Percentiles rank a stretch among this genome's conserved stretches.
Evolutionary conservation across 2,329 filamentous ascomycete species (phyloP).

Genomic region (Bipolaris victoriae): DNA sequence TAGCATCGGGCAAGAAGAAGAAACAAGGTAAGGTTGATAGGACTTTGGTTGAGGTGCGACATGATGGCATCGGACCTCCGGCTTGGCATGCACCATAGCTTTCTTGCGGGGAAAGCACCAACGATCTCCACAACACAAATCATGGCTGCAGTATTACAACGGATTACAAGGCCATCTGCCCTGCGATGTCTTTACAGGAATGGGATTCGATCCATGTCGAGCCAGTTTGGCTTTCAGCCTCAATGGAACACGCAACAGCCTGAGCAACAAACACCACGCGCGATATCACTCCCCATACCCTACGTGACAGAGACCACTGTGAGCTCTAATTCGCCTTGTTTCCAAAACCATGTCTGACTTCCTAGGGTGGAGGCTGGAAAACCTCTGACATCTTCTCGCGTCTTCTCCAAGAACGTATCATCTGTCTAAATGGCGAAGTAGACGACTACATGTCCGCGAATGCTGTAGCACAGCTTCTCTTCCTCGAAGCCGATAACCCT

Average conservation of each 20-base stretch:
- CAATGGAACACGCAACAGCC: conserved; percentile 25
- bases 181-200: conserved; percentile 17
- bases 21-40: conserved; percentile 4
- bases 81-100: conserved; percentile 25
- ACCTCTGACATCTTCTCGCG: conserved; percentile 58
- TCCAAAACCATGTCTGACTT: conserved; percentile 36
- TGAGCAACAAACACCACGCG: conserved; percentile 35
- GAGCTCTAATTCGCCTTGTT: conserved; percentile 22
- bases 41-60: conserved; percentile 9
- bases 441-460: conserved; percentile 91
- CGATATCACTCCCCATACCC: conserved; percentile 55
- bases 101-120: conserved; percentile 7
- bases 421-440: conserved; percentile 90
- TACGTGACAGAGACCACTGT: conserved; percentile 59
- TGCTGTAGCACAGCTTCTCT: conserved; percentile 93
- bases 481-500: conserved; percentile 95
- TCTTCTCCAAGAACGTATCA: conserved; percentile 77
- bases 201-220: conserved; percentile 34
- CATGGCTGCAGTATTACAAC: conserved; percentile 44
- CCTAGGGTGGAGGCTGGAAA: conserved; percentile 58
- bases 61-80: conserved; percentile 24
- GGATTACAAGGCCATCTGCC: conserved; percentile 26
- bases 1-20: conserved; percentile 34
- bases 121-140: conserved; percentile 21
- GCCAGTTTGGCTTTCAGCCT: conserved; percentile 34